These are phyloP conservation scores for Xylaria sp. DNA, from an alignment of 495 filamentous ascomycete genomes.

Conservation along the genomic window DNA sequence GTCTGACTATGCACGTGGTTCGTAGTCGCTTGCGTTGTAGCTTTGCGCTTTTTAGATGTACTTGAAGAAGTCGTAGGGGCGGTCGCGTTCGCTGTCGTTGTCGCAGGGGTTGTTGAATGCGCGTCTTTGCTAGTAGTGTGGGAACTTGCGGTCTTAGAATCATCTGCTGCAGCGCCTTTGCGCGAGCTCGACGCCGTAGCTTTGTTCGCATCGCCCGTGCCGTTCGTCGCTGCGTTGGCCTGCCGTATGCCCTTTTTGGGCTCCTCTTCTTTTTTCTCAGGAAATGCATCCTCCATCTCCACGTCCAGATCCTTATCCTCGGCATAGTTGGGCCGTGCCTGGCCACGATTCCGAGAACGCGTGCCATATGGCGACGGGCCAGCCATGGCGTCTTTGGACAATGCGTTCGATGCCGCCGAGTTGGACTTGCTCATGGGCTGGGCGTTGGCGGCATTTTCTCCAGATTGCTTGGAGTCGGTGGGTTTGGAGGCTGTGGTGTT, in stretches of 20 bases:
- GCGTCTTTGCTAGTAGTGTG: constrained; percentile 37
- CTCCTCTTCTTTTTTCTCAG: constrained; percentile 53
- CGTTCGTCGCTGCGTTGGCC: constrained; percentile 41
- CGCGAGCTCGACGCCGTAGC: constrained; percentile 52
- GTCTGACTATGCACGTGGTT: constrained; percentile 40
- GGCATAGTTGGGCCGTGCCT: constrained; percentile 88
- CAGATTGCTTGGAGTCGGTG: constrained; percentile 37
- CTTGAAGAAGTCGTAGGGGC: constrained; percentile 57
- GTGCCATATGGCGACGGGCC: constrained; percentile 84
- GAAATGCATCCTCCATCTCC: constrained; percentile 68
- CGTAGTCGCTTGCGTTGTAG: constrained; percentile 49
- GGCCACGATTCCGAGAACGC: constrained; percentile 88
- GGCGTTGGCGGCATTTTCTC: constrained; percentile 40
- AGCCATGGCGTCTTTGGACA: constrained; percentile 45
- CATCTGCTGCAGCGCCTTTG: constrained; percentile 55
- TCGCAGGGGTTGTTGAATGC: constrained; percentile 33
- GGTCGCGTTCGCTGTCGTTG: constrained; percentile 62
- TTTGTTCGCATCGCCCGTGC: constrained; percentile 36
- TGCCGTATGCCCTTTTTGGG: constrained; percentile 58
- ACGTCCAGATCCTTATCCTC: constrained; percentile 94
- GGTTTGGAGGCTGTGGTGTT: constrained; percentile 28
- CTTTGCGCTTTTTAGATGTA: constrained; percentile 79
- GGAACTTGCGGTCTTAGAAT: constrained; percentile 46
- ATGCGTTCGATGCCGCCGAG: constrained; percentile 47
- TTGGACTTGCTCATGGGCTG: constrained; percentile 55